Base-by-base conservation (phyloP, 768 basidiomycete species). In the Mycena polygramma region DNA sequence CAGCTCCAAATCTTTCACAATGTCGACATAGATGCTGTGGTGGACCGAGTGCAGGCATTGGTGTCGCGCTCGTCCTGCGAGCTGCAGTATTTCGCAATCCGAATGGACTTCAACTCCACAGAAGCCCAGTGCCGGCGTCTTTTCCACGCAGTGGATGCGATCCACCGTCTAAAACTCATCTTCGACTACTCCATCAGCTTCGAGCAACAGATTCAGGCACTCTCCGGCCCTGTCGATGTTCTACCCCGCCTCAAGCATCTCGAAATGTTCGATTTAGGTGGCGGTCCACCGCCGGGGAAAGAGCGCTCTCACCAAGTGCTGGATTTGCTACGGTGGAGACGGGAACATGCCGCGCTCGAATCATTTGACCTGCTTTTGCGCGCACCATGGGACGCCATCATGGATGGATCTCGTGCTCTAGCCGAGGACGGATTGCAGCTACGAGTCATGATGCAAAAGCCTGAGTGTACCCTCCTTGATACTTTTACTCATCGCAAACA, bases 181-280 rank as follows among this genome's bases (percentile, higher is more conserved):
- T 4, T 45, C 43, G 7, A 8, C 43, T 17, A 45, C 8, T 15
- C 43, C 43, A n/a, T 2, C 8, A 39, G 37, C 2, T 39, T 39
- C 13, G n/a, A 4, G 2, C 10, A 24, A 0, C 49, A 39, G 2
- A 53, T 63, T 13, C 1, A 24, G 41, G 61, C 35, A 4, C 49
- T 63, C 51, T 13, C 7, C 7, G 15, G 14, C 36, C 3, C 6
- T 37, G 9, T 13, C 15, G 11, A 17, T 7, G 24, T 63, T 8
- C 61, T 63, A 20, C 61, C 61, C 15, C 22, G 49, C 6, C 61
- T 63, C 49, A 53, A 30, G 19, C 61, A 36, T 37, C 30, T 63
- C n/a, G 36, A 63, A 37, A 43, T 53, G 2, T 1, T 14, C 22
- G 49, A 52, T 24, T 11, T 4, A 2, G 49, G 4, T n/a, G n/a